These are phyloP conservation scores for Tetracladium setigerum DNA, from an alignment of 495 filamentous ascomycete genomes.

Conservation along the genomic window DNA sequence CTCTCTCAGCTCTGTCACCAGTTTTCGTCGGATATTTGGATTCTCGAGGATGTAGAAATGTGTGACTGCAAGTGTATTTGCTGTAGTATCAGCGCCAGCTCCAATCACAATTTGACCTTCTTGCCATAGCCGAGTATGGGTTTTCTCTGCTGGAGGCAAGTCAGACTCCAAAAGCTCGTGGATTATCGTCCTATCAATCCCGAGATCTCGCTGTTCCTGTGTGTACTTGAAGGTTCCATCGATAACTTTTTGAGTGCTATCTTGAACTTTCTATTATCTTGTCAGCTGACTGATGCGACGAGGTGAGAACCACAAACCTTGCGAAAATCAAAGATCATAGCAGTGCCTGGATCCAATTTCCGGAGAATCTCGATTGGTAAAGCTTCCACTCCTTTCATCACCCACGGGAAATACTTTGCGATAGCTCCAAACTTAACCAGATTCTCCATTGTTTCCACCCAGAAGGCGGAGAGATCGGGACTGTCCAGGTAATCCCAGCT, in stretches of 20 bases:
- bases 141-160: constrained; percentile 21
- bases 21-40: constrained; percentile 18
- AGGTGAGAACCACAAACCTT: neutral
- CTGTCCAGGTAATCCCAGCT: constrained; percentile 9
- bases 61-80: constrained; percentile 23
- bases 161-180: constrained; percentile 11
- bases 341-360: constrained; percentile 2
- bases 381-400: neutral
- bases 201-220: constrained; percentile 11
- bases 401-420: neutral
- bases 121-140: constrained; percentile 19
- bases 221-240: constrained; percentile 2
- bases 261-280: neutral
- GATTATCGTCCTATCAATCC: constrained; percentile 14
- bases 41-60: constrained; percentile 27
- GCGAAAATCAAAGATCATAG: constrained; percentile 2
- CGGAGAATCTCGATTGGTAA: constrained; percentile 2
- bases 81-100: constrained; percentile 23
- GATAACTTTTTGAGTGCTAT: constrained; percentile 3
- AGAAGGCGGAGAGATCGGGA: constrained; percentile 4
- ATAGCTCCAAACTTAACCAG: neutral
- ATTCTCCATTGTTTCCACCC: neutral
- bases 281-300: too few relatives aligned
- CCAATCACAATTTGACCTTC: constrained; percentile 25
- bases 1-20: constrained; percentile 24